phyloP scores from a whole-genome alignment of 2,329 filamentous ascomycete species.

The Aspergillus latus region DNA sequence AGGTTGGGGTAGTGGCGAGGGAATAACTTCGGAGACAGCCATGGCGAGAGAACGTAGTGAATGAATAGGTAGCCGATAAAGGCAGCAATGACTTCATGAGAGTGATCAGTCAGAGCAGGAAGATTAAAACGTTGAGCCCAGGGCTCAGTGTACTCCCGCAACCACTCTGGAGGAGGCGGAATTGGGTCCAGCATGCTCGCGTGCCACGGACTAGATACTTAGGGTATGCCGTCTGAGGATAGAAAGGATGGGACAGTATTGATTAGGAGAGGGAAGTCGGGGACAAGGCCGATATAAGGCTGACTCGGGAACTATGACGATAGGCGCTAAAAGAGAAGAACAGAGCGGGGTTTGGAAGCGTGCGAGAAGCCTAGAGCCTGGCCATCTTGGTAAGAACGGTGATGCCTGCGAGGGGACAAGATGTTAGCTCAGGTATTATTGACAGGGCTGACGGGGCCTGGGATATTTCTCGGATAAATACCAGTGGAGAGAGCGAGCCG shows the following conservation, averaged over 20 bases:
- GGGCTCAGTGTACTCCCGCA: conserved; percentile 51
- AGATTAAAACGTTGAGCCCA: conserved; percentile 54
- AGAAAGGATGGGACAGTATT: background rate
- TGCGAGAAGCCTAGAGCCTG: conserved; percentile 13
- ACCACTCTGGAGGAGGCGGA: conserved; percentile 51
- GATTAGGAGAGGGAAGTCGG: background rate
- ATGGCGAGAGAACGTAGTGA: conserved; percentile 55
- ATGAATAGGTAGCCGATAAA: conserved; percentile 58
- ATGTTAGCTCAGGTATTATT: background rate
- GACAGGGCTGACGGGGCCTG: background rate
- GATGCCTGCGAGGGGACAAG: conserved; percentile 10
- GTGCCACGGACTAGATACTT: conserved; percentile 14
- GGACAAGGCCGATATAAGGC: conserved; percentile 9
- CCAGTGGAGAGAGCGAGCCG: background rate
- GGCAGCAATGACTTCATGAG: conserved; percentile 61
- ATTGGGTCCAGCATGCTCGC: conserved; percentile 47
- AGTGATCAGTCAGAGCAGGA: conserved; percentile 58
- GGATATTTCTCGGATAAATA: background rate
- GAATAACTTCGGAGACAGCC: conserved; percentile 54
- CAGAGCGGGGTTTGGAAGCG: conserved; percentile 6
- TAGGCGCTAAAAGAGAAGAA: background rate
- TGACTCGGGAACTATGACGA: conserved; percentile 3
- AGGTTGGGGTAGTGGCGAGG: conserved; percentile 56
- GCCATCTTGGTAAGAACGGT: conserved; percentile 16
- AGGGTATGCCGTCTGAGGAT: background rate